These are phyloP conservation scores for Sporothrix pallida DNA, from an alignment of 2,329 filamentous ascomycete species.

Conservation along the genomic window DNA sequence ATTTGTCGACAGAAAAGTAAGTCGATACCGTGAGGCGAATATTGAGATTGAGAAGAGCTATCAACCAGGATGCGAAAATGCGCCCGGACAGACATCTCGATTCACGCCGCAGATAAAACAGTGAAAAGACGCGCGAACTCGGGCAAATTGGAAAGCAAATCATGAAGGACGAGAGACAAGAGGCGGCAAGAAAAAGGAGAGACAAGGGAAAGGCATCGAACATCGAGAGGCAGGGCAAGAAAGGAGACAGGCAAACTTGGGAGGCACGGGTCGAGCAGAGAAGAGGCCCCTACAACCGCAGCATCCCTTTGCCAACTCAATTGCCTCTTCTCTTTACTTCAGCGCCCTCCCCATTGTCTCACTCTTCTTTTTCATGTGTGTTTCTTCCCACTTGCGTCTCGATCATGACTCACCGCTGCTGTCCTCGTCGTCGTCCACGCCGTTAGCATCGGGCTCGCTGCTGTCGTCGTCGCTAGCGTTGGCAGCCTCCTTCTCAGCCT, in stretches of 20 bases:
- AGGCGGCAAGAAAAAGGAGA: not conserved
- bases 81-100: not conserved
- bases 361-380: not conserved
- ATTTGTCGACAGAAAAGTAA: not conserved
- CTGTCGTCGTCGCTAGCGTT: conserved; percentile 22
- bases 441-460: conserved; percentile 31
- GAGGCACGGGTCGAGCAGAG: not conserved
- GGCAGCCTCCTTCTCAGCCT: conserved; percentile 27
- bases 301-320: not conserved
- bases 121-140: not conserved
- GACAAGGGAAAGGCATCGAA: conserved; percentile 9
- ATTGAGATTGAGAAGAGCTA: not conserved
- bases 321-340: not conserved
- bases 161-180: conserved; percentile 2
- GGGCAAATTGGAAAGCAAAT: not conserved
- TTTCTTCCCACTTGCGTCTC: conserved; percentile 1
- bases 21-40: not conserved
- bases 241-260: not conserved
- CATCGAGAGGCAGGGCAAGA: not conserved
- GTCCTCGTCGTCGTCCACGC: conserved; percentile 31
- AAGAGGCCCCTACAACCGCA: not conserved
- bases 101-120: not conserved
- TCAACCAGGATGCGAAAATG: not conserved
- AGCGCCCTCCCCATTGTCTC: not conserved
- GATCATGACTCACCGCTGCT: conserved; percentile 25